Evolutionary conservation across 2,329 filamentous ascomycete genomes (phyloP).

Genomic region (Phialocephala subalpina): DNA sequence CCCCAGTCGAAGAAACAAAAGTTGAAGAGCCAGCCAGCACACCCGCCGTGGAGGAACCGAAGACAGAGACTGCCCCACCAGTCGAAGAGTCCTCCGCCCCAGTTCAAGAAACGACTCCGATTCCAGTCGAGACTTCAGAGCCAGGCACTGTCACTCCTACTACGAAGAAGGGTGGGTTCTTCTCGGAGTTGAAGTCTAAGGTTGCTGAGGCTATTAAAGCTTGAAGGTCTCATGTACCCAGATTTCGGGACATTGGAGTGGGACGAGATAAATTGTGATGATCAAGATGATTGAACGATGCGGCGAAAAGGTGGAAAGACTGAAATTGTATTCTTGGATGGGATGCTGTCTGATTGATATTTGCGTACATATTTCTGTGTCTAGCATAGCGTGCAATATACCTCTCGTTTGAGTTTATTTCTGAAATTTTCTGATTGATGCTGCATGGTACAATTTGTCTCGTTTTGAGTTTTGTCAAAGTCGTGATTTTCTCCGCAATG

Average conservation of each 20-base stretch:
- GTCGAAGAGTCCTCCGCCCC: conserved; percentile 6
- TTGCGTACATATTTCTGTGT: neutral
- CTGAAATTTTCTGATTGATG: neutral
- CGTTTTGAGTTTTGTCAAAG: conserved; percentile 1
- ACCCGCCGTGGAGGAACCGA: conserved; percentile 4
- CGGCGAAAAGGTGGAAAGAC: neutral
- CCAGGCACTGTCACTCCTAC: neutral
- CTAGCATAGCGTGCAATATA: conserved; percentile 5
- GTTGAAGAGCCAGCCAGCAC: neutral
- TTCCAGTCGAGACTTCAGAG: neutral
- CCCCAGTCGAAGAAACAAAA: neutral
- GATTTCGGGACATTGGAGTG: too few species aligned
- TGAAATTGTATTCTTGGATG: neutral
- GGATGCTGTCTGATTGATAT: neutral
- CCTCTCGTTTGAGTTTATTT: neutral
- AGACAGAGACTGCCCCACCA: conserved; percentile 2
- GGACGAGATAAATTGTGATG: neutral
- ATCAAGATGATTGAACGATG: neutral
- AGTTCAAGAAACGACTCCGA: neutral
- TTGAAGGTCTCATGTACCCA: too few species aligned
- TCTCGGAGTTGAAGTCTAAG: conserved; percentile 14
- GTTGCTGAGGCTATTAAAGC: conserved; percentile 19
- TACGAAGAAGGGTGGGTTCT: neutral
- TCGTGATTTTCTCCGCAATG: conserved; percentile 1
- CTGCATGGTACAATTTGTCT: neutral